These are phyloP conservation scores for Thelonectria olida DNA, from an alignment of 2,329 filamentous ascomycete species.

Conservation along the genomic window DNA sequence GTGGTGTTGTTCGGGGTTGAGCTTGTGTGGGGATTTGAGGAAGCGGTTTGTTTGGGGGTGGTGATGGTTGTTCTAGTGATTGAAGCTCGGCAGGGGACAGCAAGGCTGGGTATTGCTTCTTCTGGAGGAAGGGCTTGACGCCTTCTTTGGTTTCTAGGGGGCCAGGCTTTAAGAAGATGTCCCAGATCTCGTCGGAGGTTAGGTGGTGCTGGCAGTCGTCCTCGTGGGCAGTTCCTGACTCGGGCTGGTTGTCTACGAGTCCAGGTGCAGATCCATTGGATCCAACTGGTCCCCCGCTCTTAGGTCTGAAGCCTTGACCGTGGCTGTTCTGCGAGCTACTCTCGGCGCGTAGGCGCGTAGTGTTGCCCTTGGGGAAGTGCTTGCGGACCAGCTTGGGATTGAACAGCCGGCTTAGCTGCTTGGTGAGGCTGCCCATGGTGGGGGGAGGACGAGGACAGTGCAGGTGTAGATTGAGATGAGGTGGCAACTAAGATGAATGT, in stretches of 20 bases:
- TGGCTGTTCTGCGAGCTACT: constrained; percentile 34
- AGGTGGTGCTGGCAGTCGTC: constrained; percentile 63
- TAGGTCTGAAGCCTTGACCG: no score
- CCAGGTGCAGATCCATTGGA: constrained; percentile 58
- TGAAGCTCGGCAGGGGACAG: constrained; percentile 27
- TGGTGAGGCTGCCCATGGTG: constrained; percentile 41
- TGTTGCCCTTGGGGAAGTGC: constrained; percentile 52
- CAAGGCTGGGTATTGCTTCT: constrained; percentile 45
- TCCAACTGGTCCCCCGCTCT: constrained; percentile 52
- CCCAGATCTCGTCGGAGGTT: constrained; percentile 58
- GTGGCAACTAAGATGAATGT: constrained; percentile 36
- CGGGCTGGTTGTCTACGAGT: constrained; percentile 60
- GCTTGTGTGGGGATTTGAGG: background rate
- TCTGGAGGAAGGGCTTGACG: background rate
- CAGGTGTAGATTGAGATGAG: constrained; percentile 33
- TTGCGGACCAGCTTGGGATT: constrained; percentile 52
- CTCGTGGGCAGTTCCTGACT: constrained; percentile 61
- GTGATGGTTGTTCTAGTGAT: background rate
- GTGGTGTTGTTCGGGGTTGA: background rate
- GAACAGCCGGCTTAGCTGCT: constrained; percentile 47
- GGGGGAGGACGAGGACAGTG: constrained; percentile 23
- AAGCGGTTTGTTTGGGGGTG: background rate
- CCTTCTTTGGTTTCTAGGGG: background rate
- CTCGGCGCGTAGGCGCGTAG: constrained; percentile 48
- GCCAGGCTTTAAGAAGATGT: constrained; percentile 56